These are phyloP conservation scores for Colletotrichum coccodes DNA, from an alignment of 2,329 filamentous ascomycete species.

Conservation along the genomic window DNA sequence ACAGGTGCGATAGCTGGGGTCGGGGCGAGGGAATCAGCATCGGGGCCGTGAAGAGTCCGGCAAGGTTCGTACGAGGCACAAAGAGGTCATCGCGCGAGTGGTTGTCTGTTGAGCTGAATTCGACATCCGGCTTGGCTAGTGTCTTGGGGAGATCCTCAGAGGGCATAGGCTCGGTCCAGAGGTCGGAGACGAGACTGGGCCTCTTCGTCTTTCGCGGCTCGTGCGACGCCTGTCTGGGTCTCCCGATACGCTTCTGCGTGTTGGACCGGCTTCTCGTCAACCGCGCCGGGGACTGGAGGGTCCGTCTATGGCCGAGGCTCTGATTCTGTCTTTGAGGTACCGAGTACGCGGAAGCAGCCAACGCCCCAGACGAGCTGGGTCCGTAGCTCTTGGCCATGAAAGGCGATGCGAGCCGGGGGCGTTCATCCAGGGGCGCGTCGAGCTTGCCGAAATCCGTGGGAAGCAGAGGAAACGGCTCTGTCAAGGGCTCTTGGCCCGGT, in stretches of 20 bases:
- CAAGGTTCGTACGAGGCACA: slow-evolving; percentile 53
- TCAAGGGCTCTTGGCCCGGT: slow-evolving; percentile 28
- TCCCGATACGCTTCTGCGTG: slow-evolving; percentile 61
- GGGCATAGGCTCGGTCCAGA: slow-evolving; percentile 59
- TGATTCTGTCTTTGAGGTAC: slow-evolving; percentile 52
- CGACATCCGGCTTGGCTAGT: slow-evolving; percentile 36
- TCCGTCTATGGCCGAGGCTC: slow-evolving; percentile 60
- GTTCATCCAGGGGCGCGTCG: slow-evolving; percentile 38
- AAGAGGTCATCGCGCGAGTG: slow-evolving; percentile 49
- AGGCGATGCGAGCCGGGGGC: slow-evolving; percentile 61
- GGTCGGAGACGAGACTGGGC: slow-evolving; percentile 64
- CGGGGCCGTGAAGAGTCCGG: slow-evolving; percentile 47
- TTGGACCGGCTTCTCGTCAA: slow-evolving; percentile 61
- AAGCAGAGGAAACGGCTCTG: slow-evolving; percentile 31
- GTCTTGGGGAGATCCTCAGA: slow-evolving; percentile 36
- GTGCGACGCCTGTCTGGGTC: slow-evolving; percentile 55
- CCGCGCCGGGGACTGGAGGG: slow-evolving; percentile 63
- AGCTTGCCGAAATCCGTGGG: slow-evolving; percentile 1
- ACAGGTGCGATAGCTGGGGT: not conserved
- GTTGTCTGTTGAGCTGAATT: slow-evolving; percentile 47
- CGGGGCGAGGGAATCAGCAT: slow-evolving; percentile 17
- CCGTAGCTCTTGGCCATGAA: slow-evolving; percentile 70
- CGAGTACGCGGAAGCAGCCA: slow-evolving; percentile 52
- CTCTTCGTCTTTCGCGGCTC: slow-evolving; percentile 62
- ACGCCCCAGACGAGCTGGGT: slow-evolving; percentile 65